Percentiles rank a stretch among this genome's conserved stretches.
phyloP scores from a whole-genome alignment of 495 filamentous ascomycete species.

The Ramalina intermedia region DNA sequence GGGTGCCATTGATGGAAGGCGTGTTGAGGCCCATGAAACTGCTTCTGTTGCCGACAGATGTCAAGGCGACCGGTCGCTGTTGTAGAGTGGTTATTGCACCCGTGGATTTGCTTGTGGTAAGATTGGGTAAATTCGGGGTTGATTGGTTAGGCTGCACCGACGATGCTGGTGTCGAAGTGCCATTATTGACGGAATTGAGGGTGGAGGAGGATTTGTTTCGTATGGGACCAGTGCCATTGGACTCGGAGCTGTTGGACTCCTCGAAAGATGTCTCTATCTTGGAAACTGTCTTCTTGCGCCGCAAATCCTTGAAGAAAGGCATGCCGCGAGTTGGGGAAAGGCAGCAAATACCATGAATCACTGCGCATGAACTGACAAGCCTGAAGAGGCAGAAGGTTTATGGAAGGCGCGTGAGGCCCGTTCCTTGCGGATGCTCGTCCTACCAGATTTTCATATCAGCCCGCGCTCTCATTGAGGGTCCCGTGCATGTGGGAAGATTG shows the following conservation, averaged over 20 bases:
- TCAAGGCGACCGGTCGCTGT: slow-evolving; percentile 30
- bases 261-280: slow-evolving; percentile 41
- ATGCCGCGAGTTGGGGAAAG: slow-evolving; percentile 14
- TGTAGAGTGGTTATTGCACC: slow-evolving; percentile 26
- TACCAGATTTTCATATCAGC: not conserved
- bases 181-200: slow-evolving; percentile 40
- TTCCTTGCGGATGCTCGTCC: not conserved
- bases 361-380: too few species aligned
- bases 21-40: slow-evolving; percentile 30
- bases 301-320: slow-evolving; percentile 65
- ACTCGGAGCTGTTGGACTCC: slow-evolving; percentile 23
- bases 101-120: slow-evolving; percentile 33
- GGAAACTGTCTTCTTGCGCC: slow-evolving; percentile 44
- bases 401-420: too few species aligned
- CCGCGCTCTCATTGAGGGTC: not conserved
- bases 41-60: slow-evolving; percentile 33
- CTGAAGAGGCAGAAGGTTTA: too few species aligned
- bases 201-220: slow-evolving; percentile 48
- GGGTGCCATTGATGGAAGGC: slow-evolving; percentile 37
- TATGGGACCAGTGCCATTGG: slow-evolving; percentile 33
- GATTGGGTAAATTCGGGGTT: slow-evolving; percentile 37
- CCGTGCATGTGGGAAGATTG: not conserved
- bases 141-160: slow-evolving; percentile 41
- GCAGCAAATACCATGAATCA: too few species aligned
- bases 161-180: slow-evolving; percentile 43